Conservation (phyloP, 192 early-diverging fungal genomes). For the Phlyctochytrium arcticum region DNA sequence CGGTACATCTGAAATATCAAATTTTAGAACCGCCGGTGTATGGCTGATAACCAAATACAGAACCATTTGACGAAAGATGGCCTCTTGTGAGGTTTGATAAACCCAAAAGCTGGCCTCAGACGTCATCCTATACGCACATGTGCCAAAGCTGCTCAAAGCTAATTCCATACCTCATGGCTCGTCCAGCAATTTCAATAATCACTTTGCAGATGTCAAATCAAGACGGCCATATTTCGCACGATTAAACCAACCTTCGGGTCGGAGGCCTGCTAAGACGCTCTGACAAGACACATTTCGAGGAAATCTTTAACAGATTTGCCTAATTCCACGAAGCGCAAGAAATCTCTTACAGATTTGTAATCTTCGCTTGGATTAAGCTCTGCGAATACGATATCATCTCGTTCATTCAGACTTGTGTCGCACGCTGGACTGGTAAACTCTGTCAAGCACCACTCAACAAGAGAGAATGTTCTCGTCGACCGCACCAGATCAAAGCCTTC, state of each 20-base stretch:
- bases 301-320: background rate
- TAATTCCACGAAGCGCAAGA: background rate
- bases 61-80: constrained; percentile 38
- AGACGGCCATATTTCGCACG: background rate
- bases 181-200: constrained; percentile 38
- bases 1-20: constrained; percentile 21
- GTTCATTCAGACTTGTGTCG: constrained; percentile 37
- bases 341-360: constrained; percentile 36
- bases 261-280: constrained; percentile 41
- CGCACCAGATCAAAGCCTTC: constrained; percentile 31
- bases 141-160: background rate
- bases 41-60: background rate
- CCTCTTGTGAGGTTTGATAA: constrained; percentile 41
- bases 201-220: background rate
- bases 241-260: constrained; percentile 27
- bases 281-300: background rate
- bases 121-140: background rate
- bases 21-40: background rate
- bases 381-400: constrained; percentile 43
- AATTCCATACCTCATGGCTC: constrained; percentile 22
- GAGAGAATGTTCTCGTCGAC: constrained; percentile 6
- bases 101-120: constrained; percentile 32
- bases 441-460: background rate
- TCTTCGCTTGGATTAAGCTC: constrained; percentile 46
- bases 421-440: constrained; percentile 31